A percentile compares a stretch with the other conserved stretches of the same genome.
Evolutionary conservation across 352 stramenopile species (phyloP).

Genomic region (Globisporangium acanthophoron): DNA sequence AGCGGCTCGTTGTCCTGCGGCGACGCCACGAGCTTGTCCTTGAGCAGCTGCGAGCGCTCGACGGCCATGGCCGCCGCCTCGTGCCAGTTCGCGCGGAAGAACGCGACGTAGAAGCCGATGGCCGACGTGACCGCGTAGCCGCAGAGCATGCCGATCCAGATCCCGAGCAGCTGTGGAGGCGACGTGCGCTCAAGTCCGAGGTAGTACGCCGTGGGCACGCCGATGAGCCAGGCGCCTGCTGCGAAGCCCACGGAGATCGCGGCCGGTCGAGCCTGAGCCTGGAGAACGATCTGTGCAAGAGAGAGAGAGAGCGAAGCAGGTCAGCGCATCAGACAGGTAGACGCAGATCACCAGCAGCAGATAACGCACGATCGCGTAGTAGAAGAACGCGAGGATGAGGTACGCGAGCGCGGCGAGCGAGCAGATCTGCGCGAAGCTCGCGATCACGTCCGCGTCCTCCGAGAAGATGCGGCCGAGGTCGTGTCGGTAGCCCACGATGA

Average conservation of each 20-base stretch:
- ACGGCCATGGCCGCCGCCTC: constrained; percentile 43
- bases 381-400: constrained; percentile 76
- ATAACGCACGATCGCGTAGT: constrained; percentile 56
- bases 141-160: constrained; percentile 68
- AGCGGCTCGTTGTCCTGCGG: constrained; percentile 13
- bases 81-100: constrained; percentile 58
- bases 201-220: constrained; percentile 66
- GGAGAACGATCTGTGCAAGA: constrained; percentile 46
- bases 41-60: constrained; percentile 38
- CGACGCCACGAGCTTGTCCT: constrained; percentile 11
- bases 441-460: constrained; percentile 52
- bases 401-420: constrained; percentile 54
- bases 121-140: constrained; percentile 72
- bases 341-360: not conserved
- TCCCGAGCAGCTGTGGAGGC: constrained; percentile 41
- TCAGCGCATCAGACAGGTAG: not conserved
- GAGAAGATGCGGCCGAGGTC: constrained; percentile 70
- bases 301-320: not conserved
- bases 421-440: constrained; percentile 59
- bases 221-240: constrained; percentile 65
- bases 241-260: constrained; percentile 56
- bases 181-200: constrained; percentile 36
- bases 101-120: constrained; percentile 61
- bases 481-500: constrained; percentile 37
- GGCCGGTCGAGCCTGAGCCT: constrained; percentile 48